Percentiles rank a stretch among this genome's conserved stretches.
phyloP scores from a whole-genome alignment of 2,329 filamentous ascomycete species.

The Cercospora sp. region DNA sequence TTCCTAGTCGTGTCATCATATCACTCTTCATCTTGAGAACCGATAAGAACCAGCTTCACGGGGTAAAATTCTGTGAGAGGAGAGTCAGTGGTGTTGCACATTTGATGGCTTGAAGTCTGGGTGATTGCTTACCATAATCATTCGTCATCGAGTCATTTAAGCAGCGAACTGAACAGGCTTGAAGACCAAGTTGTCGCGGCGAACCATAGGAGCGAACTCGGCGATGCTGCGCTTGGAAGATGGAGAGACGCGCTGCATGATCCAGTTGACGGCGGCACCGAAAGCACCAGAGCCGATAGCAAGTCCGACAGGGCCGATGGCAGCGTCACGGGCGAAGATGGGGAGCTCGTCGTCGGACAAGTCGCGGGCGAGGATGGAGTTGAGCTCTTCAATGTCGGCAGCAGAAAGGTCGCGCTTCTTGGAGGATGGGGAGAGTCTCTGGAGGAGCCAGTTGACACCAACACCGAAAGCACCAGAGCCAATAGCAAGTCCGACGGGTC shows the following conservation, averaged over 20 bases:
- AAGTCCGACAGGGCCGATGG: not conserved
- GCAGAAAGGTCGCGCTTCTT: not conserved
- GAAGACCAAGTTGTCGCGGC: slow-evolving; percentile 1
- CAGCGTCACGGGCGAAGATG: not conserved
- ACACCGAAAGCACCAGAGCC: too few relatives aligned
- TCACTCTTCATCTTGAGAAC: not conserved
- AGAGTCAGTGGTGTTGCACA: not conserved
- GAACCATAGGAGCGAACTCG: not conserved
- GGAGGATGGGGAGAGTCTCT: too few relatives aligned
- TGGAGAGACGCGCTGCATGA: not conserved
- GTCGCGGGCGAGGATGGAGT: not conserved
- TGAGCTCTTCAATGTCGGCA: not conserved
- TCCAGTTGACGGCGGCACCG: not conserved
- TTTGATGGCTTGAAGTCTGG: too few relatives aligned
- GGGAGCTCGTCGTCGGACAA: not conserved
- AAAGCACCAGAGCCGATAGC: not conserved
- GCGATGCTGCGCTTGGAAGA: not conserved
- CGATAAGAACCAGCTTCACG: not conserved
- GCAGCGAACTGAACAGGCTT: not conserved
- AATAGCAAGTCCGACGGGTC: too few relatives aligned
- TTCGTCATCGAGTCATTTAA: not conserved
- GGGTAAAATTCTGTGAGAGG: not conserved
- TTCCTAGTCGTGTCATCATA: not conserved
- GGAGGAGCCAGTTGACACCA: too few relatives aligned
- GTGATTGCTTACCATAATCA: not conserved